phyloP scores from a whole-genome alignment of 2,329 filamentous ascomycete species.

The Paraphaeosphaeria sporulosa region DNA sequence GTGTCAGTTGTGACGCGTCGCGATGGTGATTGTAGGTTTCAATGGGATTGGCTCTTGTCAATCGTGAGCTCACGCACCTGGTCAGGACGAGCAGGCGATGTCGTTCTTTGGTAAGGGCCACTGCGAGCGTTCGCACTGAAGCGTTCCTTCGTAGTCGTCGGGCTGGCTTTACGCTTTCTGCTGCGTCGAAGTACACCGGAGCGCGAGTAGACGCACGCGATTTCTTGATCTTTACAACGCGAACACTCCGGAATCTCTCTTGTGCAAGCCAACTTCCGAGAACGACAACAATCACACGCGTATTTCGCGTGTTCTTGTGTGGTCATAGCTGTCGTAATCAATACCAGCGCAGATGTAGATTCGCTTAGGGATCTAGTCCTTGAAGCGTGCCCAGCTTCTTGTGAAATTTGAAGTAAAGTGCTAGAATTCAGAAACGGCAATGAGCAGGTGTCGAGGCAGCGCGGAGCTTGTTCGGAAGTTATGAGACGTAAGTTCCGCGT shows the following conservation, averaged over 20 bases:
- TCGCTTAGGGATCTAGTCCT: background rate
- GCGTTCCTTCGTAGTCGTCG: background rate
- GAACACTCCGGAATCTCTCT: constrained; percentile 12
- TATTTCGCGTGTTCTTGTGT: background rate
- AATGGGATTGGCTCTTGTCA: background rate
- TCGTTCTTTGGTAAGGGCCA: background rate
- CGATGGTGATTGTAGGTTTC: background rate
- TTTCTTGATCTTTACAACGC: constrained; percentile 7
- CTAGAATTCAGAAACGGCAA: background rate
- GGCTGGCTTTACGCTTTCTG: constrained; percentile 10
- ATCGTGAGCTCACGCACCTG: background rate
- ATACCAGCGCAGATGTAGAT: background rate
- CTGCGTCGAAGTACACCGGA: constrained; percentile 14
- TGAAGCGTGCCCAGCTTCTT: background rate
- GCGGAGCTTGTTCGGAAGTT: background rate
- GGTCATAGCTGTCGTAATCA: background rate
- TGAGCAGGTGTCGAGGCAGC: background rate
- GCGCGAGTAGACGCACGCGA: constrained; percentile 13
- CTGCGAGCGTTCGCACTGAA: background rate
- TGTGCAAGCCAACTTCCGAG: constrained; percentile 15
- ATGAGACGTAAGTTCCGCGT: background rate
- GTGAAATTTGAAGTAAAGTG: background rate
- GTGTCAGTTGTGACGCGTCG: background rate
- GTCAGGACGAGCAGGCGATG: background rate
- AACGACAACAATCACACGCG: constrained; percentile 13